These are phyloP conservation scores for Boletus albobrunnescens DNA, from an alignment of 1,284 basidiomycete species.

Conservation along the genomic window DNA sequence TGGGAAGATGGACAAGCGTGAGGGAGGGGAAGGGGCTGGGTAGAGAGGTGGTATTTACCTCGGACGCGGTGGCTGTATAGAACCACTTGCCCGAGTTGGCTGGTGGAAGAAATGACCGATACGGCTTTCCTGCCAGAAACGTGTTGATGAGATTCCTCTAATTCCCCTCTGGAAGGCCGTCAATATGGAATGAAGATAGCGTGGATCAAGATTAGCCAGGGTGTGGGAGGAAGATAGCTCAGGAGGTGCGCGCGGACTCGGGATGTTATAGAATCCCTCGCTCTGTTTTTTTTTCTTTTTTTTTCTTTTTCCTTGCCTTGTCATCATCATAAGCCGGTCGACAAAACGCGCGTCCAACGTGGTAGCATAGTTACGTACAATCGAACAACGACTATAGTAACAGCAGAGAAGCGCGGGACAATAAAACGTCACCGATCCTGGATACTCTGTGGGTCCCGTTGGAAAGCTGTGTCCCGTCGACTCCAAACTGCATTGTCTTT, in stretches of 20 bases:
- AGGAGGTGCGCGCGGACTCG: conserved; percentile 14
- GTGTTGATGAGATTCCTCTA: conserved; percentile 30
- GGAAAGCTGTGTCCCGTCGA: not conserved
- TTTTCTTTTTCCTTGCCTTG: too few species aligned
- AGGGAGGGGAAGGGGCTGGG: conserved; percentile 10
- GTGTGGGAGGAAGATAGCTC: conserved; percentile 21
- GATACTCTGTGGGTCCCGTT: conserved; percentile 18
- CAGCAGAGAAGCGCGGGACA: conserved; percentile 5
- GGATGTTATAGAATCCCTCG: conserved; percentile 15
- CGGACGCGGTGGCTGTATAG: conserved; percentile 32
- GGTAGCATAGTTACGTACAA: conserved; percentile 27
- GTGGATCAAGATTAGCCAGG: conserved; percentile 32
- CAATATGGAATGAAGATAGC: conserved; percentile 28
- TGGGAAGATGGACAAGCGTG: conserved; percentile 9
- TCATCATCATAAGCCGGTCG: too few species aligned
- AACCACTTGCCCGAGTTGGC: conserved; percentile 32
- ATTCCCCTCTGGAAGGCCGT: conserved; percentile 25
- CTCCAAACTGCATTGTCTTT: conserved; percentile 8
- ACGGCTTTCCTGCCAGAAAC: conserved; percentile 31
- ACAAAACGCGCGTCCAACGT: conserved; percentile 30
- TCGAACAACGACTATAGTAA: conserved; percentile 5
- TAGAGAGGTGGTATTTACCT: conserved; percentile 31
- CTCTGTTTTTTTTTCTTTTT: too few species aligned
- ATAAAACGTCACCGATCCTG: conserved; percentile 9
- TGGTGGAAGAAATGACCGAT: conserved; percentile 27